Conservation (phyloP, 441 rosid genomes). For the Gossypium gossypioides region DNA sequence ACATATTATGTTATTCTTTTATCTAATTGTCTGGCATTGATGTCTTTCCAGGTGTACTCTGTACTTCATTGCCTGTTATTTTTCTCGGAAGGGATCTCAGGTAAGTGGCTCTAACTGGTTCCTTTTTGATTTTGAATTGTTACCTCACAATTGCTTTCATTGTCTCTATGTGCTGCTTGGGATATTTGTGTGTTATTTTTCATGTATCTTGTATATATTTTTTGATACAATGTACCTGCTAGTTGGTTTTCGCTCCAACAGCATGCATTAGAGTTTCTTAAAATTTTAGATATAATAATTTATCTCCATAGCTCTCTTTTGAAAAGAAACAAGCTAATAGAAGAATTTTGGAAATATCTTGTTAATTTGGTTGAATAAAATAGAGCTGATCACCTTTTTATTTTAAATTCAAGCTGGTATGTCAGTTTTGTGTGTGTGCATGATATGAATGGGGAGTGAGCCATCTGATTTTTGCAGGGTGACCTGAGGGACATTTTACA, state of each 20-base stretch:
- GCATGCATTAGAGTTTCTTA: not conserved
- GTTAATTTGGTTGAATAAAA: not conserved
- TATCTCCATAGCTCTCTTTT: not conserved
- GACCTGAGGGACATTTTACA: constrained; percentile 68
- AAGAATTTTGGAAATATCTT: not conserved
- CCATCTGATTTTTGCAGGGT: constrained; percentile 43
- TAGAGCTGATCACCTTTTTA: not conserved
- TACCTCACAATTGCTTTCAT: not conserved
- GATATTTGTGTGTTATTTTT: not conserved
- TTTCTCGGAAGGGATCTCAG: constrained; percentile 77
- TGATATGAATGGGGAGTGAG: not conserved
- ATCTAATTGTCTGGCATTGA: constrained; percentile 20
- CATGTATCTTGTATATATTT: not conserved
- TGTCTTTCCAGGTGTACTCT: constrained; percentile 61
- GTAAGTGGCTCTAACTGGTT: constrained; percentile 37
- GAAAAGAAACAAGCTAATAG: not conserved
- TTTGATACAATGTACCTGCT: not conserved
- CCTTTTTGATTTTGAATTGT: constrained; percentile 7
- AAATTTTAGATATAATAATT: not conserved
- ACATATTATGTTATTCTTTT: constrained; percentile 2
- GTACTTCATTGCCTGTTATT: constrained; percentile 73
- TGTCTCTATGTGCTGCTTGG: not conserved
- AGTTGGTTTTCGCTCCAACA: not conserved
- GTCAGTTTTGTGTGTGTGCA: not conserved
- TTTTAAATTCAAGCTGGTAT: not conserved